Conservation (phyloP, 805 yeast genomes). For the Ogataea saltuana region DNA sequence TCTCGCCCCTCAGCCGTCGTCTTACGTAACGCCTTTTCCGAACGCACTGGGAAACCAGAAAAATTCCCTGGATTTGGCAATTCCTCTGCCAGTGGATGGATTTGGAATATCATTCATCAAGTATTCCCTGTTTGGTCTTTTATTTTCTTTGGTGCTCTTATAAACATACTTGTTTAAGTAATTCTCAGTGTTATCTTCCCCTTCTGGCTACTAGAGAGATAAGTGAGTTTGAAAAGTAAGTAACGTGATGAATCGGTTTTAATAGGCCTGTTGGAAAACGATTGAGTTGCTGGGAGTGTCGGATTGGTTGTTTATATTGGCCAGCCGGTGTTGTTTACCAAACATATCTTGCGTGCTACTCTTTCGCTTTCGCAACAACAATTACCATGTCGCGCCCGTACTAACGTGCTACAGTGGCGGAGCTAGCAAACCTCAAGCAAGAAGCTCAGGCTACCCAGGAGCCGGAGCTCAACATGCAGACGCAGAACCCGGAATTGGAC, state of each 20-base stretch:
- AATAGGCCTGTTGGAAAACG: too few relatives aligned
- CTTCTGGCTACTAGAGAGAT: constrained; percentile 18
- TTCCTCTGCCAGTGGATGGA: constrained; percentile 9
- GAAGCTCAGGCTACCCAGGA: constrained; percentile 27
- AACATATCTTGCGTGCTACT: too few relatives aligned
- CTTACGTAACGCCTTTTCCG: neutral
- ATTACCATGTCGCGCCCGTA: constrained; percentile 5
- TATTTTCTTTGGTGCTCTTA: constrained; percentile 18
- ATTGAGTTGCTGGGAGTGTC: too few relatives aligned
- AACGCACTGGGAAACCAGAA: constrained; percentile 6
- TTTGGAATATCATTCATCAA: constrained; percentile 20
- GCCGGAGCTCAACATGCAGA: constrained; percentile 25
- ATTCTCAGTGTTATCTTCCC: constrained; percentile 16
- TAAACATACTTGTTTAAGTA: constrained; percentile 22
- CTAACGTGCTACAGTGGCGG: constrained; percentile 29
- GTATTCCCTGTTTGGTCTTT: constrained; percentile 25
- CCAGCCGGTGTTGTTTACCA: too few relatives aligned
- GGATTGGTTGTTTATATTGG: too few relatives aligned
- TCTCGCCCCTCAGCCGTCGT: neutral
- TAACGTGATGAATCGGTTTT: neutral
- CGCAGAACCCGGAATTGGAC: constrained; percentile 37
- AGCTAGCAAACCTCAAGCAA: constrained; percentile 25
- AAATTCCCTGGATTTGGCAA: constrained; percentile 9
- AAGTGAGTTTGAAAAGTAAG: constrained; percentile 18
- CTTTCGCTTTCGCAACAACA: too few relatives aligned